These are phyloP conservation scores for Blastobotrys indianensis DNA, from an alignment of 1,139 yeast genomes.

Conservation along the genomic window DNA sequence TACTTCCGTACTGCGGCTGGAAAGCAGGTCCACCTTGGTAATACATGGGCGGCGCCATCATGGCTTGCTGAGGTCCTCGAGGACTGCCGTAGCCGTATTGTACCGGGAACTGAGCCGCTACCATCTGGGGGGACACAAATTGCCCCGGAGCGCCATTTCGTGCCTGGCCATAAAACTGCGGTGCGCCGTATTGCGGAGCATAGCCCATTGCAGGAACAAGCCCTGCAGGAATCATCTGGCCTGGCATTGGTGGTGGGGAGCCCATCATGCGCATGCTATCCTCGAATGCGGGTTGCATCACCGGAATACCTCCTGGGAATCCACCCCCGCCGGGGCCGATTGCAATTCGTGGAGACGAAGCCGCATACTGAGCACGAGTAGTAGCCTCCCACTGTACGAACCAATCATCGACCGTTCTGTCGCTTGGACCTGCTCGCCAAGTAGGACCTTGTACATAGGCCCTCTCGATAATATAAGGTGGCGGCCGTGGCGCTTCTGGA, in stretches of 20 bases:
- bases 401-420: constrained; percentile 20
- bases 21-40: not conserved
- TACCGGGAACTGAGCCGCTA: constrained; percentile 10
- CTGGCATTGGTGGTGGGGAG: constrained; percentile 23
- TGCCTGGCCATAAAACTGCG: constrained; percentile 15
- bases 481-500: constrained; percentile 25
- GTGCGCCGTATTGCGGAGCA: constrained; percentile 20
- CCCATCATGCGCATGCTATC: constrained; percentile 25
- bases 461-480: constrained; percentile 45
- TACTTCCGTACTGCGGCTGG: not conserved
- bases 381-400: constrained; percentile 12
- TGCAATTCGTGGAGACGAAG: constrained; percentile 15
- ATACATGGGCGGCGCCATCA: constrained; percentile 8
- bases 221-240: constrained; percentile 22
- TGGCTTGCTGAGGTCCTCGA: constrained; percentile 3
- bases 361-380: constrained; percentile 10
- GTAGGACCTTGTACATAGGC: constrained; percentile 77
- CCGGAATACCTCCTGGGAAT: constrained; percentile 21
- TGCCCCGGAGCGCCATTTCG: constrained; percentile 5
- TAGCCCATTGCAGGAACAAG: constrained; percentile 24
- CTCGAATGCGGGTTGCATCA: constrained; percentile 25
- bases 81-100: constrained; percentile 6
- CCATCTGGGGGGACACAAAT: constrained; percentile 17
- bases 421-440: constrained; percentile 43
- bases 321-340: constrained; percentile 13